Base-by-base conservation (phyloP, 2,329 filamentous ascomycete genomes). In the Venturia nashicola region DNA sequence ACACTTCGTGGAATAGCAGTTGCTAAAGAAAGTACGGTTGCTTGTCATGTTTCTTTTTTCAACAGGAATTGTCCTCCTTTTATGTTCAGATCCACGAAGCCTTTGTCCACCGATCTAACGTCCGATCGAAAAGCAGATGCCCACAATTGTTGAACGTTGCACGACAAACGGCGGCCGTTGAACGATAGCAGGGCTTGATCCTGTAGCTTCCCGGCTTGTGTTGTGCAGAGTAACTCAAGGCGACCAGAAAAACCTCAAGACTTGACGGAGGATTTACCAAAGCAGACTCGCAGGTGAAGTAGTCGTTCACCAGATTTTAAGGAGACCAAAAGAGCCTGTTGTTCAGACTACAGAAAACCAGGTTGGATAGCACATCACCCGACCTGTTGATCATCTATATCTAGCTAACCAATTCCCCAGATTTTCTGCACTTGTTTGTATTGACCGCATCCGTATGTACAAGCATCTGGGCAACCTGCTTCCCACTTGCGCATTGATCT, bases 121-220 rank as follows among this genome's bases (percentile, higher is more conserved):
- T 57, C 32, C 51, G 51, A 57, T 57, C 51, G 6, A 57, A 57
- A 39, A 57, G 27, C 51, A 57, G 51, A 57, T 57, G 27, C 51
- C 51, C 51, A 36, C 32, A 57, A 57, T n/a, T 18, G 51, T 57
- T 36, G 27, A 57, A 57, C 51, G 51, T 57, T 57, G 51, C 51
- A 57, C 51, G 16, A 36, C 51, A 57, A 57, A 57, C 51, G 51
- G 51, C 18, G 51, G 32, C 51, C 51, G 51, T 57, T 57, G 51
- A 57, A 57, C 51, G 18, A 34, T 34, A 27, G 18, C 51, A 34
- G 51, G 51, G 51, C 27, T 57, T 57, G 27, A 57, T 57, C 51
- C 51, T 57, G 51, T 57, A 57, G 14, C 32, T 36, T 3, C 18
- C 51, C 51, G 51, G 27, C 51, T 39, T 57, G 8, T 57, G 51